Conservation (phyloP, 352 stramenopile species). For the Thalassiosira delicatula region DNA sequence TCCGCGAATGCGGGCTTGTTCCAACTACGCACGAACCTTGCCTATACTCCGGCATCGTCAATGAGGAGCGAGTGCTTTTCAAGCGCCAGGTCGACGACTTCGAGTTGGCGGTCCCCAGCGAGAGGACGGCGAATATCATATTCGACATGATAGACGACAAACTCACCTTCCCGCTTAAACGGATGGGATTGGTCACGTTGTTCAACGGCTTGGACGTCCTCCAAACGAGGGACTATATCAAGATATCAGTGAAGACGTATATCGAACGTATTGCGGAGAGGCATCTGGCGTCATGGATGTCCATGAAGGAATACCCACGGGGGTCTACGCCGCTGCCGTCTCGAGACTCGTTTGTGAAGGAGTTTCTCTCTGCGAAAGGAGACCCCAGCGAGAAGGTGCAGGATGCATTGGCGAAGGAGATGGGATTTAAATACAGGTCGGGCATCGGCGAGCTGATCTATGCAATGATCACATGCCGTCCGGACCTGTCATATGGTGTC, state of each 20-base stretch:
- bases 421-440: conserved; percentile 34
- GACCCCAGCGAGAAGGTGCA: conserved; percentile 13
- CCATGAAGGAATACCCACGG: neutral
- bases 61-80: conserved; percentile 39
- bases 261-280: conserved; percentile 24
- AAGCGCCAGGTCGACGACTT: conserved; percentile 35
- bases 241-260: conserved; percentile 42
- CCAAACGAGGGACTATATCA: conserved; percentile 50
- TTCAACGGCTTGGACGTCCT: conserved; percentile 58
- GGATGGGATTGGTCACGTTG: conserved; percentile 20
- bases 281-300: conserved; percentile 15
- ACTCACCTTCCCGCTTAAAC: conserved; percentile 36
- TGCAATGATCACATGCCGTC: conserved; percentile 22
- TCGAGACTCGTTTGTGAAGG: neutral
- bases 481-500: conserved; percentile 11
- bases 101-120: neutral
- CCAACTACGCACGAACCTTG: conserved; percentile 35
- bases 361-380: neutral
- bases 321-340: neutral
- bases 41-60: conserved; percentile 14
- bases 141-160: conserved; percentile 32
- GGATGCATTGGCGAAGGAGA: neutral
- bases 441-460: conserved; percentile 55
- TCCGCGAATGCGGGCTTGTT: neutral
- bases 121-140: conserved; percentile 28